Conservation (phyloP, 1,284 basidiomycete genomes). For the Chondrostereum purpureum region DNA sequence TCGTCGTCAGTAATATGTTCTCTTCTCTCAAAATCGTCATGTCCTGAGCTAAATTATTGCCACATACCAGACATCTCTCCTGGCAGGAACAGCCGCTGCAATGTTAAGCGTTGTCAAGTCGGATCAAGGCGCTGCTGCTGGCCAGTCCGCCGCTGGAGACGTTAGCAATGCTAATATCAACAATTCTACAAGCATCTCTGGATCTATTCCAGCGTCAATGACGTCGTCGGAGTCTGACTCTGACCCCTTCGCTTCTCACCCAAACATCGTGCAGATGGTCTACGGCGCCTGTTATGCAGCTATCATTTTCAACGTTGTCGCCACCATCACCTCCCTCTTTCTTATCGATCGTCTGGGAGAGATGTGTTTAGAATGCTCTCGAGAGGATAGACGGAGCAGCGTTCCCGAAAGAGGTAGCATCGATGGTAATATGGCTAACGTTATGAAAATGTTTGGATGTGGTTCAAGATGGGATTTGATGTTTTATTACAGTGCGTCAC, state of each 20-base stretch:
- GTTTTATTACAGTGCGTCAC: neutral
- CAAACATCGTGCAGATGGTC: neutral
- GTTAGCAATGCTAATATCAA: too few relatives aligned
- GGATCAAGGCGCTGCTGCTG: neutral
- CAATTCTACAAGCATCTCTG: too few relatives aligned
- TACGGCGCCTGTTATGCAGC: neutral
- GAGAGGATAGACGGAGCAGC: neutral
- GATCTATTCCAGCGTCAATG: too few relatives aligned
- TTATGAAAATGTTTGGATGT: neutral
- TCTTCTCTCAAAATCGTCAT: too few relatives aligned
- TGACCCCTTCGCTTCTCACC: neutral
- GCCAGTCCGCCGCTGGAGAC: too few relatives aligned
- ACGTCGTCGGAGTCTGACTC: too few relatives aligned
- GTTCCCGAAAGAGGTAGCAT: too few relatives aligned
- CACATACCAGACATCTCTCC: neutral
- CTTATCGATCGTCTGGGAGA: neutral
- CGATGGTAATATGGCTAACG: neutral
- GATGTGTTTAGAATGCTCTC: neutral
- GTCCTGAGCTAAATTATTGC: too few relatives aligned
- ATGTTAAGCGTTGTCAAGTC: neutral
- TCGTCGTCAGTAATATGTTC: too few relatives aligned
- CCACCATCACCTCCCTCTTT: neutral
- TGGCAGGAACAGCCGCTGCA: neutral
- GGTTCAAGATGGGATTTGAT: slow-evolving; percentile 1
- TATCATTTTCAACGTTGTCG: neutral